Evolutionary conservation across 306 rosid species (phyloP).

Genomic region (Canavalia ensiformis): DNA sequence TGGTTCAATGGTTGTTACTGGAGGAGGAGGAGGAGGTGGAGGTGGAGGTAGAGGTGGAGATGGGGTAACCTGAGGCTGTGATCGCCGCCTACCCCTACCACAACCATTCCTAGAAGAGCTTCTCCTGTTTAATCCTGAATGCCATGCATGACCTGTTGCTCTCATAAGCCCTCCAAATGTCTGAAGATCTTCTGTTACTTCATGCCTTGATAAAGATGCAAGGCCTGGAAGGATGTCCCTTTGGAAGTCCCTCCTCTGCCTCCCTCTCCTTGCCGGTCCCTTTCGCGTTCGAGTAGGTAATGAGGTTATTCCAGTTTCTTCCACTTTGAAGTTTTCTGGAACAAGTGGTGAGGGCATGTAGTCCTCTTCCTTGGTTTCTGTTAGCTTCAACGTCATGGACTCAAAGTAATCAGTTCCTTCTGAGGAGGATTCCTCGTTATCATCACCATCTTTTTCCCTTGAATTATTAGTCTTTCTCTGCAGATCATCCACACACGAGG

Average conservation of each 20-base stretch:
- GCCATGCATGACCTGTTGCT: conserved; percentile 92
- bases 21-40: conserved; percentile 68
- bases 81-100: conserved; percentile 86
- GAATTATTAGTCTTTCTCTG: conserved; percentile 51
- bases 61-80: conserved; percentile 54
- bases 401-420: conserved; percentile 82
- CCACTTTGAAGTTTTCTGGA: conserved; percentile 70
- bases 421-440: conserved; percentile 55
- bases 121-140: conserved; percentile 80
- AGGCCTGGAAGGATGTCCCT: conserved; percentile 98
- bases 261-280: conserved; percentile 87
- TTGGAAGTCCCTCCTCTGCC: conserved; percentile 98
- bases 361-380: conserved; percentile 80
- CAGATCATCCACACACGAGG: conserved; percentile 55
- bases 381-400: conserved; percentile 75
- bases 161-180: conserved; percentile 95
- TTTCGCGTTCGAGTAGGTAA: conserved; percentile 64
- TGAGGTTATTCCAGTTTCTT: conserved; percentile 67
- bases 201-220: conserved; percentile 86
- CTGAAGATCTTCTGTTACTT: conserved; percentile 97
- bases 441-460: conserved; percentile 49
- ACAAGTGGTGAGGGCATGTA: conserved; percentile 91
- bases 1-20: conserved; percentile 51
- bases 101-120: conserved; percentile 79
- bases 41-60: conserved; percentile 64